Evolutionary conservation across 2,329 filamentous ascomycete genomes (phyloP).

Genomic region (Mollisiaceae sp.): DNA sequence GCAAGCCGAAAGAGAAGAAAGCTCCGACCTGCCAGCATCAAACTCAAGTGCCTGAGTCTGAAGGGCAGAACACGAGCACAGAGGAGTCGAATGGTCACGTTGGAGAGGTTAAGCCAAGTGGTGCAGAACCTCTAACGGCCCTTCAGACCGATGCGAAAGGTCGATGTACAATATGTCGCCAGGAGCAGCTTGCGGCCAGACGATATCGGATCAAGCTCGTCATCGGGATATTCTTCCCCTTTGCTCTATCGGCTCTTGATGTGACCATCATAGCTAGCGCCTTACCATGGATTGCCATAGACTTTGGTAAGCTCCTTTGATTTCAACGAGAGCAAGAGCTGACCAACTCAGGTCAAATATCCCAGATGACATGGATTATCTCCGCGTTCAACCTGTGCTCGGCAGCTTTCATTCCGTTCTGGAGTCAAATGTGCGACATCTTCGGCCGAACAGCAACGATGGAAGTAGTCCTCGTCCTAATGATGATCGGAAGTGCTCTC

Average conservation of each 20-base stretch:
- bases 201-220: conserved; percentile 63
- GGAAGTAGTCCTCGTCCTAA: conserved; percentile 59
- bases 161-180: conserved; percentile 15
- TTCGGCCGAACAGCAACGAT: conserved; percentile 66
- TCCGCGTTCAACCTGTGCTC: conserved; percentile 71
- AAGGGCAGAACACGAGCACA: not conserved
- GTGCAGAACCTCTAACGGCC: not conserved
- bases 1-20: not conserved
- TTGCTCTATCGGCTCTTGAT: conserved; percentile 65
- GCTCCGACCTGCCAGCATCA: not conserved
- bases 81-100: not conserved
- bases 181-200: conserved; percentile 43
- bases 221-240: conserved; percentile 61
- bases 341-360: conserved; percentile 51
- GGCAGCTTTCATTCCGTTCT: conserved; percentile 69
- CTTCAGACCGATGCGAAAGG: conserved; percentile 12
- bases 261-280: conserved; percentile 66
- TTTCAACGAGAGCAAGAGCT: conserved; percentile 46
- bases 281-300: conserved; percentile 63
- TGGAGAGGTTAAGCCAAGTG: not conserved
- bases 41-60: not conserved
- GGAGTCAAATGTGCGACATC: conserved; percentile 67
- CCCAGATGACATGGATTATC: conserved; percentile 71
- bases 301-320: conserved; percentile 64
- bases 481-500: conserved; percentile 64